A percentile compares a stretch with the other conserved stretches of the same genome.
phyloP scores from a whole-genome alignment of 2,329 filamentous ascomycete species.

The Fusarium pseudograminearum region DNA sequence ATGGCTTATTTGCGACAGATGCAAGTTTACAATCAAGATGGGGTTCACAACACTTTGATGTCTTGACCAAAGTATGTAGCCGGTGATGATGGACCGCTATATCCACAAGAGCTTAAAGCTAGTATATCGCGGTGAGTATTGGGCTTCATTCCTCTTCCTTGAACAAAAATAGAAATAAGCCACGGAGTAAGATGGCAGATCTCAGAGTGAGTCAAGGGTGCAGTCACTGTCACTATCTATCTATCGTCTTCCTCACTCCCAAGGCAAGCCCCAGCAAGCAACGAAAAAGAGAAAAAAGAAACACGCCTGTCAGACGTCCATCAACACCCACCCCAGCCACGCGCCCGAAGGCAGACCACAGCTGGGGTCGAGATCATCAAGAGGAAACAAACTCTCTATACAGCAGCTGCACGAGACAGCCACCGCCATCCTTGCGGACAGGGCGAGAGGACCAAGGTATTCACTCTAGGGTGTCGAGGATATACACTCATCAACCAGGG shows the following conservation, averaged over 20 bases:
- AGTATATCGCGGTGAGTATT: conserved; percentile 78
- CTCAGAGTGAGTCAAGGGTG: conserved; percentile 84
- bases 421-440: conserved; percentile 67
- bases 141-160: conserved; percentile 68
- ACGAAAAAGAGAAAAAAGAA: conserved; percentile 67
- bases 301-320: conserved; percentile 86
- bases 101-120: conserved; percentile 63
- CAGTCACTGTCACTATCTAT: neutral
- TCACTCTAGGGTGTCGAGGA: conserved; percentile 74
- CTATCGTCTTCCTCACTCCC: conserved; percentile 64
- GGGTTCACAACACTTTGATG: neutral
- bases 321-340: conserved; percentile 82
- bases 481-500: conserved; percentile 64
- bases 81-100: conserved; percentile 76
- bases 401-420: conserved; percentile 57
- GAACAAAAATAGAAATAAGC: conserved; percentile 82
- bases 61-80: conserved; percentile 60
- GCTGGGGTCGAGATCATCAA: conserved; percentile 92
- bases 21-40: no score
- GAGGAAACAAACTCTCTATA: conserved; percentile 77
- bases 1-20: no score
- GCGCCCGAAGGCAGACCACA: conserved; percentile 81
- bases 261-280: conserved; percentile 59
- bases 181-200: conserved; percentile 73
- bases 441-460: conserved; percentile 48